Conservation (phyloP, 768 basidiomycete genomes). For the Saitozyma podzolica region DNA sequence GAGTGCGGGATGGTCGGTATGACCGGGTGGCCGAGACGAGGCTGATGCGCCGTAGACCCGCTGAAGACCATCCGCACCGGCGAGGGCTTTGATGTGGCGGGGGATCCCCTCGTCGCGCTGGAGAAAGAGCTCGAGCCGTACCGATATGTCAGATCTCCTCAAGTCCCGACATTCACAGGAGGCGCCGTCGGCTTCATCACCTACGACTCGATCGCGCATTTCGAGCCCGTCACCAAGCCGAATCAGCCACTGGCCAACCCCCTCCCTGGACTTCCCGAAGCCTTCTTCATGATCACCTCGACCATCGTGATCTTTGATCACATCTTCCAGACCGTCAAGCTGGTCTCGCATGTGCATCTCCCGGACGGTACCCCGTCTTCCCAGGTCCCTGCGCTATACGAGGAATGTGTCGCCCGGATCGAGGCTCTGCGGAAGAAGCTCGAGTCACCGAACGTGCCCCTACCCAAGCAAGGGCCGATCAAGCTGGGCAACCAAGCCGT, state of each 20-base stretch:
- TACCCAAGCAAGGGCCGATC: conserved; percentile 59
- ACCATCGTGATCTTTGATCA: conserved; percentile 96
- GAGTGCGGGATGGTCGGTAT: conserved; percentile 35
- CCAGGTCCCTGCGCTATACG: conserved; percentile 78
- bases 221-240: conserved; percentile 73
- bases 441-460: conserved; percentile 60
- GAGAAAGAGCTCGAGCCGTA: conserved; percentile 84
- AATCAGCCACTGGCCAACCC: conserved; percentile 68
- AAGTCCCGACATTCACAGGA: conserved; percentile 91
- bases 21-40: neutral
- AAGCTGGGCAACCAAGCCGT: conserved; percentile 59
- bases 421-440: conserved; percentile 75
- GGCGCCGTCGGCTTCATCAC: conserved; percentile 97
- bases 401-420: conserved; percentile 79
- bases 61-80: conserved; percentile 89
- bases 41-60: conserved; percentile 65
- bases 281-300: conserved; percentile 92
- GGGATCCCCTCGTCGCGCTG: conserved; percentile 81
- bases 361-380: conserved; percentile 62
- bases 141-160: conserved; percentile 85
- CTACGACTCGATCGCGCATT: conserved; percentile 94
- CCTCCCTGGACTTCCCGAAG: conserved; percentile 83
- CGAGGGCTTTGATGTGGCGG: conserved; percentile 73
- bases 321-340: conserved; percentile 88
- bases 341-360: conserved; percentile 93